phyloP scores from a whole-genome alignment of 2,329 filamentous ascomycete genomes.

The Ophiosphaerella korrae region DNA sequence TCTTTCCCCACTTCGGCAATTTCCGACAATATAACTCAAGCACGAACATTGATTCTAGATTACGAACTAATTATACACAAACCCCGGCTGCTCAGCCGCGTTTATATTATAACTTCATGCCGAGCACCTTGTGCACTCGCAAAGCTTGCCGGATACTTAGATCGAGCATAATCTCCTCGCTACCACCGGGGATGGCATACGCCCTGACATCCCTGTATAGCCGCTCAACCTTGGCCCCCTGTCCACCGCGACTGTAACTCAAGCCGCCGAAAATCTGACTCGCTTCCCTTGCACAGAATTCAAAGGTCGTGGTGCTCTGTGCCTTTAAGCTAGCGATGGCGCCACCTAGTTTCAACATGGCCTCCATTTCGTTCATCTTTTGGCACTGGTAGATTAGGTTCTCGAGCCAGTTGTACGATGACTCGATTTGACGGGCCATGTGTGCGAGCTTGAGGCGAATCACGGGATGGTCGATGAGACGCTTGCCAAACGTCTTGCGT shows the following conservation, averaged over 20 bases:
- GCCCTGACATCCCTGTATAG: slow-evolving; percentile 94
- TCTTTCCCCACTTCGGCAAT: too few species aligned
- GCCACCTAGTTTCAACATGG: slow-evolving; percentile 93
- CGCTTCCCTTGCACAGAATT: slow-evolving; percentile 96
- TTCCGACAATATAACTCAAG: too few species aligned
- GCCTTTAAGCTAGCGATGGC: slow-evolving; percentile 94
- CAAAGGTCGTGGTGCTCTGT: slow-evolving; percentile 90
- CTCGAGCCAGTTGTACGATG: slow-evolving; percentile 96
- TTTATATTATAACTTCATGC: slow-evolving; percentile 4
- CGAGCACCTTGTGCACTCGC: slow-evolving; percentile 7
- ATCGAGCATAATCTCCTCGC: slow-evolving; percentile 98
- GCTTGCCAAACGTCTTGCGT: slow-evolving; percentile 94
- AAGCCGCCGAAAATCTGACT: slow-evolving; percentile 97
- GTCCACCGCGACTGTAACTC: slow-evolving; percentile 88
- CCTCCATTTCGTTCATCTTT: slow-evolving; percentile 91
- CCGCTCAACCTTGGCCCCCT: slow-evolving; percentile 93
- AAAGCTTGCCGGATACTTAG: slow-evolving; percentile 90
- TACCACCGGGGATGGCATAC: slow-evolving; percentile 92
- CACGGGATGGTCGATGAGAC: slow-evolving; percentile 93
- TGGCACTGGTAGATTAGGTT: slow-evolving; percentile 91
- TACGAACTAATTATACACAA: neutral
- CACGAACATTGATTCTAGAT: neutral
- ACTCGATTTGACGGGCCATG: slow-evolving; percentile 98
- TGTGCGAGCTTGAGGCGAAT: slow-evolving; percentile 97
- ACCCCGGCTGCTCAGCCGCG: too few species aligned